Conservation (phyloP, 1,139 yeast genomes). For the Hemisphaericaspora lyxosophila region DNA sequence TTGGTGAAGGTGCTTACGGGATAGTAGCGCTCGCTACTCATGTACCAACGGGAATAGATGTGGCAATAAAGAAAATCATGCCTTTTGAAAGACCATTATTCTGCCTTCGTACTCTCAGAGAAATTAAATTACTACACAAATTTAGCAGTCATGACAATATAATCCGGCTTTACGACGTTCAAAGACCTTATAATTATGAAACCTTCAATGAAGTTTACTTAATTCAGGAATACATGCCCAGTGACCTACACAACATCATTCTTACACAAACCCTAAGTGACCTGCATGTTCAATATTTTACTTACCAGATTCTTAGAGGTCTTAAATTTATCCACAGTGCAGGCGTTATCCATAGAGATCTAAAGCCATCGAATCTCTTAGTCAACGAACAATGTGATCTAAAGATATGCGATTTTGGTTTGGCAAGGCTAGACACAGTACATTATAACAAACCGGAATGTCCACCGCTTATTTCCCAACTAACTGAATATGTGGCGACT, state of each 20-base stretch:
- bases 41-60: constrained; percentile 82
- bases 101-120: constrained; percentile 86
- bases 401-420: constrained; percentile 92
- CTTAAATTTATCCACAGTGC: constrained; percentile 89
- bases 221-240: constrained; percentile 94
- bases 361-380: constrained; percentile 85
- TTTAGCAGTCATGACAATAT: constrained; percentile 85
- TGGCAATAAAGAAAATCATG: constrained; percentile 91
- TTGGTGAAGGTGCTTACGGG: constrained; percentile 99
- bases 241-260: constrained; percentile 89
- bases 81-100: constrained; percentile 93
- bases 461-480: constrained; percentile 41
- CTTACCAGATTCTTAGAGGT: constrained; percentile 88
- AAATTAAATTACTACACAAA: constrained; percentile 81
- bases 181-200: constrained; percentile 76
- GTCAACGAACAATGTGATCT: constrained; percentile 91
- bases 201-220: constrained; percentile 83
- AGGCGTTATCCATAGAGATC: constrained; percentile 87
- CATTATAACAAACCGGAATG: constrained; percentile 34
- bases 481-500: constrained; percentile 98
- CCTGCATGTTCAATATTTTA: constrained; percentile 91
- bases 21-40: constrained; percentile 92
- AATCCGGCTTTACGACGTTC: constrained; percentile 85
- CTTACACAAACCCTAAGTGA: constrained; percentile 82
- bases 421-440: constrained; percentile 56